Evolutionary conservation across 352 stramenopile genomes (phyloP), one percentile per base, ranked within the genome.

Genomic region (Globisporangium okanoganense): DNA sequence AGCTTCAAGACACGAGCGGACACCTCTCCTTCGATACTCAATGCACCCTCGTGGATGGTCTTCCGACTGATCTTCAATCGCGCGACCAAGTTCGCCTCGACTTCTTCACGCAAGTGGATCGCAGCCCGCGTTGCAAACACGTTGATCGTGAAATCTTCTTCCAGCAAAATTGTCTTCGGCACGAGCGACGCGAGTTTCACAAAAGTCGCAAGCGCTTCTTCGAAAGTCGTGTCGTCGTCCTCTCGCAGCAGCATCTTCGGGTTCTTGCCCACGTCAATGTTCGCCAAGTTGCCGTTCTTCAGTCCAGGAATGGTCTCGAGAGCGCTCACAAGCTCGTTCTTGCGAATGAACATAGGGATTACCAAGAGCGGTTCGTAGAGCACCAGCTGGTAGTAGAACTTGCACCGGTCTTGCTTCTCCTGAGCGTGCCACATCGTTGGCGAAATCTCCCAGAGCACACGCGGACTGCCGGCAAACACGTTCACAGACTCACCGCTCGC

Each of bases 281-380:
- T 87, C 5, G 82, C 84, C 13, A 94, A 48, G 44, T 90, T 93
- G 13, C 71, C 77, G 41, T 82, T 75, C 35, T 83, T 84, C 14
- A 97, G 69, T 9, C 87, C 87, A 6, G 86, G 74, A 31, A 97
- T 84, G 2, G 75, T 56, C 22, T 96, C 86, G 0, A 90, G 66
- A 3, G 82, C 82, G 2, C 88, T 79, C 0, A 98, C 78, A 6
- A 97, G 70, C 58, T 97, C 90, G 53, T 98, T 95, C 25, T 92
- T 82, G 13, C 80, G 75, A 22, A 98, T 45, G 18, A 96, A 79
- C 54, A 79, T 79, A 0, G 70, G 59, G n/a, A 89, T 67, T 0
- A 64, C 61, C 4, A 83, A 25, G 12, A 96, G 65, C 0, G 78
- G 76, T 2, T 87, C 76, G 62, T 96, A 88, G 44, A 64, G 64